Base-by-base conservation (phyloP, 148 eudicot genomes). In the Diospyros lotus region DNA sequence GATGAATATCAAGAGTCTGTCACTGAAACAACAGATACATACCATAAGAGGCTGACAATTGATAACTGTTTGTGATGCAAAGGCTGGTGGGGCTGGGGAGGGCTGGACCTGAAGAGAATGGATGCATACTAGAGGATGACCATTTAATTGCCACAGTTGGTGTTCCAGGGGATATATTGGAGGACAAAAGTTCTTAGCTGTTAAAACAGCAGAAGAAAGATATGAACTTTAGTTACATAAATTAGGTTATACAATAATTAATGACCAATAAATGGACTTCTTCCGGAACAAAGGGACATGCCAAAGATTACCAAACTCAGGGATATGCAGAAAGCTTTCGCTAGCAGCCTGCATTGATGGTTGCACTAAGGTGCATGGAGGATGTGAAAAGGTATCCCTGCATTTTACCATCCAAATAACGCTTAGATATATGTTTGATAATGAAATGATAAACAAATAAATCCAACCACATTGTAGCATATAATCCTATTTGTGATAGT, bases 291-390 rank as follows among this genome's bases (percentile, higher is more conserved):
- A 50, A 45, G 28, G 60, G 18, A 17, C 51, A 50, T 72, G 53
- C 66, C 39, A 68, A 40, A 66, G 6, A 13, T 68, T 94, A 94
- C 98, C 97, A 84, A 95, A 92, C 15, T 90, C 89, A 42, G 97
- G 98, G 80, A 86, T 81, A 74, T 83, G 78, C 66, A 81, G 75
- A 64, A 50, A 66, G 73, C 84, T 87, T 58, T 82, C 83, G 52
- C 89, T 44, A 63, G 84, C 75, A 58, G 81, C 72, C 80, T 81
- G 86, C 87, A 89, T 88, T 58, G 90, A 87, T 60, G 98, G 98
- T 85, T 95, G 98, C 69, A 95, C 84, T 61, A 95, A 87, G 40
- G 98, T 87, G 83, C 96, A 92, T 46, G 97, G 96, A 78, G 97
- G 93, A 43, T 71, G 87, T 66, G 96, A 89, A 85, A 87, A 90